Evolutionary conservation across 441 rosid genomes (phyloP), one percentile per base, ranked within the genome.

Genomic region (Populus hybrid): DNA sequence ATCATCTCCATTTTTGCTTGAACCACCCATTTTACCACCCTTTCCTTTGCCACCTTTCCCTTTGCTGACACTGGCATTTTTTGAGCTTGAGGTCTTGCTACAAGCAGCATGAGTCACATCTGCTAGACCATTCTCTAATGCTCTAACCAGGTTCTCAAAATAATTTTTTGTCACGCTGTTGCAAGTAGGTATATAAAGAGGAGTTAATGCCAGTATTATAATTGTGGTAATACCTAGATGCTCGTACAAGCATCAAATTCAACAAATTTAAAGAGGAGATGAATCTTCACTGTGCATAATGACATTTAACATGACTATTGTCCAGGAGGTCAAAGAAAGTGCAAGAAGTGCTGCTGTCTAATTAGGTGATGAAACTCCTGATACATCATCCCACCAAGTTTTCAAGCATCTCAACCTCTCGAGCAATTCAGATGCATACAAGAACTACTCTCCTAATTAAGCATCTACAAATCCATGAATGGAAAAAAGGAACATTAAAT

Each of bases 71-170:
- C 83, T 93, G 10, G 77, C 81, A 81, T 81, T 70, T 78, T 92
- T 89, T n/a, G 93, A 86, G 85, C 79, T 89, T 10, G 76, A 77
- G 40, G 90, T 75, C 83, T 84, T 85, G 84, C 94, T 88, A 81
- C 92, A 82, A 75, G 84, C 87, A 34, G 84, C 93, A 36, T 78
- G 88, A 9, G 89, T 89, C 50, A 92, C 97, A 84, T 90, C 97
- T 69, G 89, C 79, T 24, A 94, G 89, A 46, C 94, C 95, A 82
- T 89, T 92, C 88, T 91, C 97, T 36, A 92, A 82, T 10, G 94
- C 95, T 79, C 85, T 81, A 74, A 91, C 90, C 78, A 94, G 86
- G 82, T 92, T 94, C 82, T 90, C 93, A 18, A 92, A 94, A 81
- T 88, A 94, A 70, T 83, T 91, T 78, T 84, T 85, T 16, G 95